Conservation (phyloP, 2,329 filamentous ascomycete species). For the Botrytis pseudocinerea region DNA sequence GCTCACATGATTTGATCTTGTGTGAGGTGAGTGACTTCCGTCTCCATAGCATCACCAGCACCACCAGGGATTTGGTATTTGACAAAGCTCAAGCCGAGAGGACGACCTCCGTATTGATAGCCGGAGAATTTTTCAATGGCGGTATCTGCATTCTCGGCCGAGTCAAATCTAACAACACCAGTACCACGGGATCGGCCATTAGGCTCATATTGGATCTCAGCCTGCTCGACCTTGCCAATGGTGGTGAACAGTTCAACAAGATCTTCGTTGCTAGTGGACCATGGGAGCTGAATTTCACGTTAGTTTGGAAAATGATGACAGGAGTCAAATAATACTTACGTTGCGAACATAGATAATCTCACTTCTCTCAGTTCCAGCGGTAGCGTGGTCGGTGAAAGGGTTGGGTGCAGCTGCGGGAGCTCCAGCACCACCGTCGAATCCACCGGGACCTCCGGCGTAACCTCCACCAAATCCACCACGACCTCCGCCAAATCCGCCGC, state of each 20-base stretch:
- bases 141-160: slow-evolving; percentile 80
- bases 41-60: slow-evolving; percentile 69
- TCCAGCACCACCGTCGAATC: slow-evolving; percentile 39
- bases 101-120: slow-evolving; percentile 94
- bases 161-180: slow-evolving; percentile 94
- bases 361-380: slow-evolving; percentile 79
- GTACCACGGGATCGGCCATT: slow-evolving; percentile 93
- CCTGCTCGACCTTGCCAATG: slow-evolving; percentile 95
- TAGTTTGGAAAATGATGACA: slow-evolving; percentile 22
- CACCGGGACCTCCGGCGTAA: slow-evolving; percentile 51
- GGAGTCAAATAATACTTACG: slow-evolving; percentile 57
- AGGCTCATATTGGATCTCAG: slow-evolving; percentile 98
- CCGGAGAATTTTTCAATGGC: slow-evolving; percentile 96
- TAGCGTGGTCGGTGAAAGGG: slow-evolving; percentile 90
- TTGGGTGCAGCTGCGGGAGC: slow-evolving; percentile 67
- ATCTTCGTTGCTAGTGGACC: slow-evolving; percentile 99
- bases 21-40: slow-evolving; percentile 75
- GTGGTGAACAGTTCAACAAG: slow-evolving; percentile 95
- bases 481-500: slow-evolving; percentile 47
- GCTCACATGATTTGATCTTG: slow-evolving; percentile 96
- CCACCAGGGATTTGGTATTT: slow-evolving; percentile 77
- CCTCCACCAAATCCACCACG: slow-evolving; percentile 51
- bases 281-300: slow-evolving; percentile 73
- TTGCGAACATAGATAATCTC: slow-evolving; percentile 95
- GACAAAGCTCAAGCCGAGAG: slow-evolving; percentile 89